Percentiles rank a stretch among this genome's conserved stretches.
These are phyloP conservation scores for Xylaria sp. DNA, from an alignment of 2,329 filamentous ascomycete species.

Conservation along the genomic window DNA sequence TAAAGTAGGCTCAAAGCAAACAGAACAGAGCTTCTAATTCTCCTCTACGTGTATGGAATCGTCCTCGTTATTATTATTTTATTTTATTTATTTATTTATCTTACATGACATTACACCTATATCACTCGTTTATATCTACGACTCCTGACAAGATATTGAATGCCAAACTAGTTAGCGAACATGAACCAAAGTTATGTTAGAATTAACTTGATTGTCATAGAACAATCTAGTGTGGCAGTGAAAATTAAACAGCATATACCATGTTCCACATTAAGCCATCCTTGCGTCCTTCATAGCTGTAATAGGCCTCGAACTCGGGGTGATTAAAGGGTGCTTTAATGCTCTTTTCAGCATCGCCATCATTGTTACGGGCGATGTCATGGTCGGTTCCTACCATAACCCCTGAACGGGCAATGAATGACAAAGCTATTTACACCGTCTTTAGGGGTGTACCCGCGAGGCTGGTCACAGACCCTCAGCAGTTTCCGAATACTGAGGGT, in stretches of 20 bases:
- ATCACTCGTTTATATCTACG: background rate
- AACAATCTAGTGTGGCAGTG: background rate
- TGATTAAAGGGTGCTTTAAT: conserved; percentile 35
- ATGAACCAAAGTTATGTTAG: background rate
- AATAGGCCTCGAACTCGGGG: conserved; percentile 10
- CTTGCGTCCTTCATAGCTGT: conserved; percentile 27
- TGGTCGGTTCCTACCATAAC: background rate
- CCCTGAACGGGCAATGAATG: background rate
- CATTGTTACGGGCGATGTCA: background rate
- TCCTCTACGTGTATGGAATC: too few species aligned
- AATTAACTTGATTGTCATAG: background rate
- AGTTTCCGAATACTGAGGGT: conserved; percentile 14
- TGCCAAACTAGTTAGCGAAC: background rate
- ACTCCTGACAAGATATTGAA: background rate
- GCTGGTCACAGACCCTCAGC: background rate
- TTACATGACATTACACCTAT: too few species aligned
- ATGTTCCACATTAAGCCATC: too few species aligned
- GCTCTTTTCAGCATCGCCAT: background rate
- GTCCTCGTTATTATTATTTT: too few species aligned
- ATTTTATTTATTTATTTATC: too few species aligned
- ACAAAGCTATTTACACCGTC: conserved; percentile 6
- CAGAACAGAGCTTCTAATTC: background rate
- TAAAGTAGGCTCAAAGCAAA: too few species aligned
- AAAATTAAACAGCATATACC: too few species aligned
- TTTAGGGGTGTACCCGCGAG: background rate